Evolutionary conservation across 345 rosid species (phyloP).

Genomic region (Corchorus olitorius): DNA sequence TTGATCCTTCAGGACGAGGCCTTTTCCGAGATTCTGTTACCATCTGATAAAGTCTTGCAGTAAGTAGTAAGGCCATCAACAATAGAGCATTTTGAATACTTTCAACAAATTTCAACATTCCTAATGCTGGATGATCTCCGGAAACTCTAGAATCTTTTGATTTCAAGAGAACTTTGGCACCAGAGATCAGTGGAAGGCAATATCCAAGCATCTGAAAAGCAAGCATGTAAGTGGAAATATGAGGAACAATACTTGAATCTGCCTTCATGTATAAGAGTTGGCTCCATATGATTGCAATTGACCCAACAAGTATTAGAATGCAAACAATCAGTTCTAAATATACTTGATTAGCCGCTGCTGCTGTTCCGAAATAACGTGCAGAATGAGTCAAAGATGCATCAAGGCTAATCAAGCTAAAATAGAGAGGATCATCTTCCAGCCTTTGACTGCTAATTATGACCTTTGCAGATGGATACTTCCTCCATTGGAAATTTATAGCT

Average conservation of each 20-base stretch:
- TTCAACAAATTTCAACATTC: background rate
- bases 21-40: background rate
- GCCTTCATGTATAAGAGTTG: conserved; percentile 7
- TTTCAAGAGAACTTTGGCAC: background rate
- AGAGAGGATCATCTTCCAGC: conserved; percentile 11
- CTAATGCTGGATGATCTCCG: background rate
- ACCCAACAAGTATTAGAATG: background rate
- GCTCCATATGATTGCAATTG: background rate
- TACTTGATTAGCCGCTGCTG: background rate
- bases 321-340: background rate
- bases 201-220: conserved; percentile 6
- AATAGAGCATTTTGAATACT: conserved; percentile 2
- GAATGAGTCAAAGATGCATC: background rate
- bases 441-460: conserved; percentile 4
- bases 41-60: conserved; percentile 2
- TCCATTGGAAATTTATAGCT: too few relatives aligned
- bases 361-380: background rate
- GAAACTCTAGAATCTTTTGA: background rate
- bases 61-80: background rate
- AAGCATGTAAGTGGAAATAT: conserved; percentile 10
- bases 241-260: background rate
- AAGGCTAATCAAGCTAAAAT: background rate
- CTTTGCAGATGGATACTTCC: conserved; percentile 1
- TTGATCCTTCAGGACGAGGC: background rate
- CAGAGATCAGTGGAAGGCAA: conserved; percentile 8